Conservation (phyloP, 2,329 filamentous ascomycete species). For the Pyrenophora graminea region DNA sequence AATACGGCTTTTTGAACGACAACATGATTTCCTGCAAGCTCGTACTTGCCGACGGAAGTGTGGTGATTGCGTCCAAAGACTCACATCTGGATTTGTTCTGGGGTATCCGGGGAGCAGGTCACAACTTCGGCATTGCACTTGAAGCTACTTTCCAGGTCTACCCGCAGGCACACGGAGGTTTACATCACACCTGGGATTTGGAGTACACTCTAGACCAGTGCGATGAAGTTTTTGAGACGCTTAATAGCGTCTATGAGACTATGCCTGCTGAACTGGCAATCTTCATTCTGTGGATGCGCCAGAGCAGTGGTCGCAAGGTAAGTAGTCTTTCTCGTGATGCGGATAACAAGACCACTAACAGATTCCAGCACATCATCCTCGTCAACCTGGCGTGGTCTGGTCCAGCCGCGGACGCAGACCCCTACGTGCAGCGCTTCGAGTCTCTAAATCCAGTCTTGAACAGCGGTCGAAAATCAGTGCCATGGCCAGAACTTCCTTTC, state of each 20-base stretch:
- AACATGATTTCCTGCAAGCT: slow-evolving; percentile 10
- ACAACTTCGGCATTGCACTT: slow-evolving; percentile 8
- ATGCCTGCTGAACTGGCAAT: slow-evolving; percentile 9
- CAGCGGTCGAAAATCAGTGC: slow-evolving; percentile 2
- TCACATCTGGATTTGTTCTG: slow-evolving; percentile 3
- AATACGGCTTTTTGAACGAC: slow-evolving; percentile 10
- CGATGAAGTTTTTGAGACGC: slow-evolving; percentile 5
- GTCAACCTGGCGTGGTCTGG: slow-evolving; percentile 10
- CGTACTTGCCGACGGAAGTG: slow-evolving; percentile 3
- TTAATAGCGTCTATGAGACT: slow-evolving; percentile 4
- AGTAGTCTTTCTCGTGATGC: background rate
- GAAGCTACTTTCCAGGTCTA: slow-evolving; percentile 7
- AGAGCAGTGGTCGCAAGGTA: slow-evolving; percentile 9
- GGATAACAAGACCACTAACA: background rate
- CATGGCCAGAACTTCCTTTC: slow-evolving; percentile 10
- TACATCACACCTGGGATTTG: slow-evolving; percentile 10
- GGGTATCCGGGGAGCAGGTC: slow-evolving; percentile 4
- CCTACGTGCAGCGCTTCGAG: slow-evolving; percentile 6
- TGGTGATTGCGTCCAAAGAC: background rate
- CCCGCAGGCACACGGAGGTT: slow-evolving; percentile 2
- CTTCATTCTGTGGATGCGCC: slow-evolving; percentile 6
- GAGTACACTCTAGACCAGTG: slow-evolving; percentile 6
- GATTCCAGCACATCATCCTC: slow-evolving; percentile 1
- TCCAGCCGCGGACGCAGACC: background rate
- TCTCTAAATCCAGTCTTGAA: slow-evolving; percentile 2